Conservation (phyloP, 164 flowering plant genomes). For the Vitis rotundifolia region DNA sequence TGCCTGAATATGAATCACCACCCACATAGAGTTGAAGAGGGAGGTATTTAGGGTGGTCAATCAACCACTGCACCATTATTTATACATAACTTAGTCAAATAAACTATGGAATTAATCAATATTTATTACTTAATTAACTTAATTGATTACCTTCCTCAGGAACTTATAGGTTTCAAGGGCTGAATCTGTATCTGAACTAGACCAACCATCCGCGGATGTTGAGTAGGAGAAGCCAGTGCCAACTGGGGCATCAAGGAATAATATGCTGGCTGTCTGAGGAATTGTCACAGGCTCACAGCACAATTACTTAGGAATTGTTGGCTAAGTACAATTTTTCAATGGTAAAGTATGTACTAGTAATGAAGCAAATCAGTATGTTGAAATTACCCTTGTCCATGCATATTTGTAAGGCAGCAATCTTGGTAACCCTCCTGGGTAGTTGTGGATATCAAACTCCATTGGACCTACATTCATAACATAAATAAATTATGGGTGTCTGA, state of each 20-base stretch:
- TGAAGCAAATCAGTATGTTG: neutral
- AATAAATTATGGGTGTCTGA: too few relatives aligned
- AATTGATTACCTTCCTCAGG: constrained; percentile 13
- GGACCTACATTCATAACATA: constrained; percentile 17
- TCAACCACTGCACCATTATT: constrained; percentile 21
- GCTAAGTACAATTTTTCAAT: too few relatives aligned
- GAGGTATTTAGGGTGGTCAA: constrained; percentile 22
- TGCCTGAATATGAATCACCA: constrained; percentile 35
- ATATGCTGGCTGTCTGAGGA: constrained; percentile 18
- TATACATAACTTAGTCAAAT: neutral
- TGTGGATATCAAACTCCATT: constrained; percentile 13
- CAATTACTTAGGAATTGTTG: too few relatives aligned
- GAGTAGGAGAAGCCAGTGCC: constrained; percentile 24
- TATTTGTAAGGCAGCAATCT: constrained; percentile 2
- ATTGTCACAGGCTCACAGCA: too few relatives aligned
- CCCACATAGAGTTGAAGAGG: constrained; percentile 21
- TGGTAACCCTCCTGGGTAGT: constrained; percentile 23
- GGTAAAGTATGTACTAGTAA: too few relatives aligned
- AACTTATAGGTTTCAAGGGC: constrained; percentile 9
- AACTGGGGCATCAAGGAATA: constrained; percentile 22
- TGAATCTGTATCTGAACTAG: constrained; percentile 3
- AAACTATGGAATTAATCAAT: too few relatives aligned
- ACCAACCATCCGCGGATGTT: constrained; percentile 3
- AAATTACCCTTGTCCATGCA: constrained; percentile 27
- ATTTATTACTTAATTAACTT: too few relatives aligned